Conservation (phyloP, 75 land plant species). For the Pinus taeda region DNA sequence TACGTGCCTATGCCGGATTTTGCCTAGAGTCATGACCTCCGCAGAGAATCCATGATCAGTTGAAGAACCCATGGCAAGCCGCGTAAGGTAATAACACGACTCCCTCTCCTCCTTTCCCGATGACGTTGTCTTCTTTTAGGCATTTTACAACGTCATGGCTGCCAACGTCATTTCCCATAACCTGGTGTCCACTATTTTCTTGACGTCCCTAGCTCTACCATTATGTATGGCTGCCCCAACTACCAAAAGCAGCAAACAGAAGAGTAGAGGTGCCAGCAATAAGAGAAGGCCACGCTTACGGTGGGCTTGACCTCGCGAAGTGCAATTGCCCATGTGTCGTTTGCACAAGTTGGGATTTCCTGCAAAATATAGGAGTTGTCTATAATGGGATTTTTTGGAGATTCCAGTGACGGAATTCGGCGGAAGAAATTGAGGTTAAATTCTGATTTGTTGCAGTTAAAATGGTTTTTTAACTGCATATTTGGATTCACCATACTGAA, state of each 20-base stretch:
- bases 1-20: conserved; percentile 71
- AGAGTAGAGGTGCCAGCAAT: conserved; percentile 31
- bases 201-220: background rate
- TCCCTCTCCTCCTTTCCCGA: conserved; percentile 77
- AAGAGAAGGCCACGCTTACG: conserved; percentile 22
- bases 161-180: conserved; percentile 63
- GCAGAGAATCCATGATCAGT: conserved; percentile 13
- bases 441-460: too few relatives aligned
- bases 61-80: conserved; percentile 25
- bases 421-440: too few relatives aligned
- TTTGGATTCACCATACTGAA: too few relatives aligned
- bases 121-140: conserved; percentile 35
- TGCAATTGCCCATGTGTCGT: too few relatives aligned
- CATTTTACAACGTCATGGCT: conserved; percentile 41
- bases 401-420: too few relatives aligned
- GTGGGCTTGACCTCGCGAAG: background rate
- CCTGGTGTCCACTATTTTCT: conserved; percentile 3
- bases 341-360: conserved; percentile 44
- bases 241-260: conserved; percentile 29
- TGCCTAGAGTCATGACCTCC: conserved; percentile 64
- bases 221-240: conserved; percentile 21
- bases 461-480: too few relatives aligned
- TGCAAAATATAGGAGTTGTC: too few relatives aligned
- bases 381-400: too few relatives aligned
- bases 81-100: conserved; percentile 65